Evolutionary conservation across 2,329 filamentous ascomycete genomes (phyloP).

Genomic region (Teratosphaeriaceae sp.): DNA sequence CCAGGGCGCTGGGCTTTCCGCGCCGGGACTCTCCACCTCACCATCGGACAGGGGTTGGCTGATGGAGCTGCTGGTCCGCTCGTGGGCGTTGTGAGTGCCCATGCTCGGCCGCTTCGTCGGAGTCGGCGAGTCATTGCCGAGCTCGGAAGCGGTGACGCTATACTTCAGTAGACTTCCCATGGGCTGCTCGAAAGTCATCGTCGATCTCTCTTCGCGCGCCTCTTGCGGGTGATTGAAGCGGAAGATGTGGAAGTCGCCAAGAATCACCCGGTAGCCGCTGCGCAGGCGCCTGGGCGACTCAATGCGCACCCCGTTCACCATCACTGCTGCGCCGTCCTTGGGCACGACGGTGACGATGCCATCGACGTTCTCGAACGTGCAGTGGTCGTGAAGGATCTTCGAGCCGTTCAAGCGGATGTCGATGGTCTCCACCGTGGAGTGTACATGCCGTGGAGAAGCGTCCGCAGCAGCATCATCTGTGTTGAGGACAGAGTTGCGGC

Average conservation of each 20-base stretch:
- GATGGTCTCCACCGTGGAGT: constrained; percentile 40
- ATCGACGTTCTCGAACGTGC: constrained; percentile 87
- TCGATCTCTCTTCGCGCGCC: constrained; percentile 70
- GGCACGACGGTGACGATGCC: constrained; percentile 89
- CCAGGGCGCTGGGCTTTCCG: constrained; percentile 67
- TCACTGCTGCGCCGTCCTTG: constrained; percentile 85
- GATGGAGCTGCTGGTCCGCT: constrained; percentile 56
- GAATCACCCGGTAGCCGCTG: constrained; percentile 88
- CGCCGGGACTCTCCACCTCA: constrained; percentile 63
- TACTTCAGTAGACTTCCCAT: constrained; percentile 73
- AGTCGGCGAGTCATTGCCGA: constrained; percentile 46
- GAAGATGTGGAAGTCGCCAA: constrained; percentile 98
- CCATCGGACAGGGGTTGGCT: constrained; percentile 73
- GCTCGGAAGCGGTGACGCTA: constrained; percentile 59
- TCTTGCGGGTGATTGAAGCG: constrained; percentile 97
- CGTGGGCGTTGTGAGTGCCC: no score
- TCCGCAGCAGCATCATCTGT: constrained; percentile 1
- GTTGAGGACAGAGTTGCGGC: constrained; percentile 5
- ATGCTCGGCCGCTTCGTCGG: constrained; percentile 34
- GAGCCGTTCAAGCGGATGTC: constrained; percentile 93
- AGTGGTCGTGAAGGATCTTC: constrained; percentile 87
- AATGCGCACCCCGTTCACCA: constrained; percentile 93
- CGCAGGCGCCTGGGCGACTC: constrained; percentile 78
- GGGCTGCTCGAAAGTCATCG: constrained; percentile 47
- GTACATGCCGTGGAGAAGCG: constrained; percentile 1